Evolutionary conservation across 1,284 basidiomycete species (phyloP).

Genomic region (Tylopilus orsonianus): DNA sequence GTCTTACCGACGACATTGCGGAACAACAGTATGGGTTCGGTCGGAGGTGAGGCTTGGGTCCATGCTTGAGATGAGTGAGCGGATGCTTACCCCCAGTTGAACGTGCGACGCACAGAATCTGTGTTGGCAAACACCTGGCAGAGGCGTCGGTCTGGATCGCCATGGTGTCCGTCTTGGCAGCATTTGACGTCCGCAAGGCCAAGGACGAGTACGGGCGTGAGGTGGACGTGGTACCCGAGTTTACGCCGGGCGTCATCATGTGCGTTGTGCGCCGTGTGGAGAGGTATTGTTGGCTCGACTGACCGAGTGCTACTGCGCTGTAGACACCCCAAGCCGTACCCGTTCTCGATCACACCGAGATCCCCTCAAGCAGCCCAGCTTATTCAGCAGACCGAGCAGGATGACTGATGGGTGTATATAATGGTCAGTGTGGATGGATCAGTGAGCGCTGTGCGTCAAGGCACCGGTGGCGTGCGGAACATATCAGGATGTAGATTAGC

Average conservation of each 20-base stretch:
- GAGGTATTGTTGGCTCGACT: no score
- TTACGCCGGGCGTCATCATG: constrained; percentile 55
- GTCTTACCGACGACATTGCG: constrained; percentile 34
- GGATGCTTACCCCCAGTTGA: neutral
- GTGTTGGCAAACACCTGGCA: constrained; percentile 44
- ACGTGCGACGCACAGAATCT: constrained; percentile 33
- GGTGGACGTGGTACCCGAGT: constrained; percentile 41
- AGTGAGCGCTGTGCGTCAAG: neutral
- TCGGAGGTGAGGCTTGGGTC: constrained; percentile 26
- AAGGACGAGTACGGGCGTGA: constrained; percentile 33
- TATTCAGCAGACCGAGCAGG: constrained; percentile 14
- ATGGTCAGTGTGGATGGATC: no score
- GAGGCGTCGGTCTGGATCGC: constrained; percentile 46
- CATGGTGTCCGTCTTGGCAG: constrained; percentile 41
- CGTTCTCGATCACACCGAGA: constrained; percentile 32
- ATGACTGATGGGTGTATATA: no score
- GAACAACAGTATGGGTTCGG: constrained; percentile 45
- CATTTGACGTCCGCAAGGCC: constrained; percentile 38
- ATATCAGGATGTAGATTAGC: neutral
- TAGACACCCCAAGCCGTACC: constrained; percentile 20
- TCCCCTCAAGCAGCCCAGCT: constrained; percentile 17
- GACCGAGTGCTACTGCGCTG: neutral
- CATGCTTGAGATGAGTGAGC: no score
- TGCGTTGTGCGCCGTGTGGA: constrained; percentile 24
- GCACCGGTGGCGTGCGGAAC: no score